Evolutionary conservation across 2,329 filamentous ascomycete genomes (phyloP), one percentile per base, ranked within the genome.

Genomic region (Seiridium unicorne): DNA sequence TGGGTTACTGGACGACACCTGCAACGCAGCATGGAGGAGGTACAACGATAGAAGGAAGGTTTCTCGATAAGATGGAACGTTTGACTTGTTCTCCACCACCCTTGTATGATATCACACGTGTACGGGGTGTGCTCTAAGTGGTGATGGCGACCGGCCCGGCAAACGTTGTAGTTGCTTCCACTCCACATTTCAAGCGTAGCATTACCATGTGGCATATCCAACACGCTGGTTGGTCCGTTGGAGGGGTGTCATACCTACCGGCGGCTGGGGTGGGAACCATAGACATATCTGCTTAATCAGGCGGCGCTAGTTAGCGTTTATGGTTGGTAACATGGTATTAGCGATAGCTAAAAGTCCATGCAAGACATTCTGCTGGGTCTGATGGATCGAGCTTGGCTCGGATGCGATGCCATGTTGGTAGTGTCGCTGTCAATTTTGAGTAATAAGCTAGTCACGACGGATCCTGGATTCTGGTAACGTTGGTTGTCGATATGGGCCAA

Each of bases 51-150:
- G 31, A 44, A 36, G 48, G 56, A 26, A 26, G 1, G 18, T 26
- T 26, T 26, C 35, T 49, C 44, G 64, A 66, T 63, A 63, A 59
- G 61, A 73, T 72, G 71, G 63, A 73, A 73, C 71, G 71, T 73
- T 69, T 70, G 66, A 65, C 65, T 65, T 63, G 60, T 63, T 60
- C 63, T 65, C 65, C 63, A 51, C 60, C 62, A 61, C 53, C 61
- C 61, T 62, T 40, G 34, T 13, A 60, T 57, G 57, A 64, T 51
- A 58, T 63, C 60, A 61, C 62, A 59, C 57, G 47, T 64, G 64
- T 61, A 40, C 31, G 32, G 6, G 42, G 36, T 51, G 44, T 55
- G 57, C 40, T 13, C 42, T 38, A 10, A 44, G 36, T 32, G 51
- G 38, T 13, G 35, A 51, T 40, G 32, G 35, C 34, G 11, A 3